Base-by-base conservation (phyloP, 495 filamentous ascomycete species). In the Melanomma pulvis-pyrius region DNA sequence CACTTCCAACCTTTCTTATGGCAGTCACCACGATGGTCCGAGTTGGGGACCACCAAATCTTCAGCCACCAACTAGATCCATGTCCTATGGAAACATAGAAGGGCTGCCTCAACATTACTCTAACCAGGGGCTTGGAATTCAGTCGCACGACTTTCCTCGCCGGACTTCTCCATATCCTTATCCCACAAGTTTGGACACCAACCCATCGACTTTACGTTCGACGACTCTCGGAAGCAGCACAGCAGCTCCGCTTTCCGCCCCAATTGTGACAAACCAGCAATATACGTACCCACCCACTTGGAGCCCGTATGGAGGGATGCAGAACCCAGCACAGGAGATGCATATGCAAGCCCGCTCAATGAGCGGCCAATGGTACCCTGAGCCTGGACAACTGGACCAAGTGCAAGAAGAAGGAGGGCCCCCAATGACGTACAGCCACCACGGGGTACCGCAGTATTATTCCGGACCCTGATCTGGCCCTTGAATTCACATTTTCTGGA, bases 71-170 rank as follows among this genome's bases (percentile, higher is more conserved):
- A 64, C 68, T 28, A 53, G 74, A 41, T 76, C 74, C 26, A 71
- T 76, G 70, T 76, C 74, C 1, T 76, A 74, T 49, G 70, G 74
- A 15, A 66, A 76, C 25, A 67, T 73, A n/a, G 74, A 76, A 59
- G 66, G 69, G 22, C 36, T 66, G 12, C 54, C 68, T 12, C 65
- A 65, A 6, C 65, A 69, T 5, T 72, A 62, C 47, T 39, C 61
- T 17, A 60, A 28, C 36, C 36, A 30, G 11, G 51, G 61, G 12
- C 60, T 63, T 49, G 53, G 44, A 3, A 59, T 65, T 26, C 70
- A 67, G 30, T 32, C 29, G 6, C 67, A 62, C 30, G 65, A 72
- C 12, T 69, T 67, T 50, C 66, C 53, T 12, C 59, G 66, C 13
- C 59, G 69, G 28, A 52, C 66, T 15, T 64, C 70, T 7, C 62